Evolutionary conservation across 139 green algal genomes (phyloP), one percentile per base, ranked within the genome.

Genomic region (Chlamydomonas eustigma): DNA sequence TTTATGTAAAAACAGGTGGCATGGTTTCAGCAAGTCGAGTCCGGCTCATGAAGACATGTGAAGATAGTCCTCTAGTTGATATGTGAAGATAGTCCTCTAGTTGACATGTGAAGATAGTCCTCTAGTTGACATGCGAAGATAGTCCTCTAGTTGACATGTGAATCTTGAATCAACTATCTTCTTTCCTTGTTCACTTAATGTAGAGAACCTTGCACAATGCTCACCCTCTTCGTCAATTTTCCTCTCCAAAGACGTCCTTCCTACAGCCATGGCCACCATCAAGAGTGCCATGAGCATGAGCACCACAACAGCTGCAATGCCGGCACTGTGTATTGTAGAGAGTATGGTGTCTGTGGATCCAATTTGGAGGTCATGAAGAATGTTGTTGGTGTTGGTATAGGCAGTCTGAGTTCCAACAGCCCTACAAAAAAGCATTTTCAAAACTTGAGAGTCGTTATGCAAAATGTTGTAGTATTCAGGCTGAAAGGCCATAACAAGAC

Each of bases 201-300:
- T n/a, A n/a, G n/a, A n/a, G n/a, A n/a, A n/a, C n/a, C n/a, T n/a
- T n/a, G n/a, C n/a, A n/a, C n/a, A n/a, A n/a, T n/a, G n/a, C n/a
- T n/a, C n/a, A n/a, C n/a, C n/a, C n/a, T n/a, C n/a, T 30, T 81
- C 66, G 33, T 81, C 76, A 0, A 81, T 63, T 2, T 51, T 51
- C 51, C 68, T 81, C 58, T 81, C 76, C 25, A 81, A 12, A 33
- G 68, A 81, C 0, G 76, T 81, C 6, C 76, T 58, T 37, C 76
- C 69, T 3, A 39, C 51, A 1, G 76, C 74, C 76, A 81, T 81
- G 18, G 68, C 12, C 0, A 81, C 76, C 69, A 81, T 81, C 3
- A 44, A 3, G 0, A 72, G 28, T 25, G 76, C 51, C 76, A 81
- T 81, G 18, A 81, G 12, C 50, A 44, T 38, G 39, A 36, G 65